Conservation (phyloP, 345 rosid species). For the Microcos paniculata region DNA sequence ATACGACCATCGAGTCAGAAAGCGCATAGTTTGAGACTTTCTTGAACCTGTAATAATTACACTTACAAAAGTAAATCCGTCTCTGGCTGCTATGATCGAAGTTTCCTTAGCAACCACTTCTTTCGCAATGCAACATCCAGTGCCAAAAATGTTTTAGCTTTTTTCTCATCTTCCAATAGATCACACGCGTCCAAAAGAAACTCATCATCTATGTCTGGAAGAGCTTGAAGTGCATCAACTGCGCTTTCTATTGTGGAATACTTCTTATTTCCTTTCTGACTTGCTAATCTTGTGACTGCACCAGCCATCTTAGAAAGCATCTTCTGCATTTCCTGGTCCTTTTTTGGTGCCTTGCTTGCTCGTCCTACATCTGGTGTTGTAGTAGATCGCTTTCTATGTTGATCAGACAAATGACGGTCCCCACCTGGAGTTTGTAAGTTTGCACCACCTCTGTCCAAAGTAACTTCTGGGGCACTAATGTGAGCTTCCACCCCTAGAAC, state of each 20-base stretch:
- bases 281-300: slow-evolving; percentile 14
- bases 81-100: slow-evolving; percentile 31
- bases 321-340: slow-evolving; percentile 30
- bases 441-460: slow-evolving; percentile 25
- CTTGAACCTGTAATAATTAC: background rate
- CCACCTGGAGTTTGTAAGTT: slow-evolving; percentile 20
- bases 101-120: slow-evolving; percentile 82
- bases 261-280: slow-evolving; percentile 24
- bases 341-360: slow-evolving; percentile 45
- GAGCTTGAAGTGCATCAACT: slow-evolving; percentile 61
- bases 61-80: too few relatives aligned
- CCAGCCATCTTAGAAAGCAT: slow-evolving; percentile 26
- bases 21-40: too few relatives aligned
- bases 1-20: too few relatives aligned
- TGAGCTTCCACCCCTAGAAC: slow-evolving; percentile 31
- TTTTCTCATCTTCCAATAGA: slow-evolving; percentile 76
- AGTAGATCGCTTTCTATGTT: slow-evolving; percentile 41
- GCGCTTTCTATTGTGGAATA: slow-evolving; percentile 37
- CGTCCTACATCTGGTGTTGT: slow-evolving; percentile 15
- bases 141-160: slow-evolving; percentile 79
- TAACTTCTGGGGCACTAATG: slow-evolving; percentile 25
- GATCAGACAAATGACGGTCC: slow-evolving; percentile 28
- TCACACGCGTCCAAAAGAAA: slow-evolving; percentile 80
- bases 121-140: slow-evolving; percentile 52
- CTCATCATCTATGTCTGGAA: slow-evolving; percentile 69